Base-by-base conservation (phyloP, 2,329 filamentous ascomycete species). In the Anthostomella pinea region DNA sequence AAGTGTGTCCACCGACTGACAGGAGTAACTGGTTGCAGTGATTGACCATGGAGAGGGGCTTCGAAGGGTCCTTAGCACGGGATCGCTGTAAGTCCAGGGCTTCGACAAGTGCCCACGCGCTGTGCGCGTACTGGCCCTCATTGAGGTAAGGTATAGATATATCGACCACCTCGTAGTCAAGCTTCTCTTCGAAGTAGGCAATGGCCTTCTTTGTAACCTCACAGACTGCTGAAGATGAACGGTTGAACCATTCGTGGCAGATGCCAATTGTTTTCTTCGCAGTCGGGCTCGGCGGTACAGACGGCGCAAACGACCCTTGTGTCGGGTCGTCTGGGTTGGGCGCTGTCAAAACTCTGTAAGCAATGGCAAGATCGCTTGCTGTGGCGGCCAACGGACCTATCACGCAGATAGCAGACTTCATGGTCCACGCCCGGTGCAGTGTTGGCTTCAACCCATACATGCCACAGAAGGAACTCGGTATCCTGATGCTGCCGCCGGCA, bases 381-480 rank as follows among this genome's bases (percentile, higher is more conserved):
- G 75, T 91, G 30, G 79, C 74, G 11, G 87, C 84, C 53, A 95
- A 75, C 6, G 90, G 89, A 0, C 87, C 87, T 6, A 77, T 69
- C 11, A 93, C 83, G 38, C 70, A 73, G 54, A 79, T 70, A 36
- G 69, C 71, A 35, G 69, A 72, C 51, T 67, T 68, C 60, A 72
- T 69, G 39, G 64, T 69, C 27, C 75, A 75, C 5, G 85, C 75
- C 23, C 88, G 81, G 53, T 83, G 77, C 56, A 93, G 84, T 0
- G 79, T 82, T 1, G 87, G 71, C 62, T 95, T 95, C 40, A 95
- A 71, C 2, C 88, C 88, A 62, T 84, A 95, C 15, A 87, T 64
- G 31, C 87, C 87, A 58, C 87, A 93, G 66, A 85, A 91, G 20
- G 75, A 73, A 1, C 81, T 67, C 0, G 87, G 87, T 23, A 93